Evolutionary conservation across 2,329 filamentous ascomycete genomes (phyloP).

Genomic region (Verticillium zaregamsianum): DNA sequence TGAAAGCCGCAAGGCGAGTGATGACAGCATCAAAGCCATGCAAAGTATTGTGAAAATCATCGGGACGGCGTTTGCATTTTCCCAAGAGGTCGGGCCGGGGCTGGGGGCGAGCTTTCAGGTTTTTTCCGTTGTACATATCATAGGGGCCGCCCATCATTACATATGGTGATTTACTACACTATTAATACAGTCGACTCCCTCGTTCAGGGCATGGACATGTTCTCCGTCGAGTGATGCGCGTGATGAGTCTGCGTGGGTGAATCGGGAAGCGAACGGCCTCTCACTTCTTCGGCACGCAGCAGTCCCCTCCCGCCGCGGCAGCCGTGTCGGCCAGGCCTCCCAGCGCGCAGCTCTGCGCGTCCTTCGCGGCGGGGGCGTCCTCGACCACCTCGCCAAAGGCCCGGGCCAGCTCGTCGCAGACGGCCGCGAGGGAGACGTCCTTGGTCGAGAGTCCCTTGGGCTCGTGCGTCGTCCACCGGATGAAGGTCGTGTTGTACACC

Average conservation of each 20-base stretch:
- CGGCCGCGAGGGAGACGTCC: slow-evolving; percentile 57
- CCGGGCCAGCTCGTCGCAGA: slow-evolving; percentile 56
- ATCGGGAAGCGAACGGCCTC: neutral
- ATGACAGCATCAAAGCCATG: slow-evolving; percentile 3
- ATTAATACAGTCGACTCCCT: slow-evolving; percentile 7
- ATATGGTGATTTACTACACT: slow-evolving; percentile 3
- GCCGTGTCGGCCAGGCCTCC: slow-evolving; percentile 43
- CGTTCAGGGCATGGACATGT: neutral
- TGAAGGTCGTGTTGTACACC: slow-evolving; percentile 67
- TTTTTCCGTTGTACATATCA: slow-evolving; percentile 9
- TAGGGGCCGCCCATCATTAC: slow-evolving; percentile 5
- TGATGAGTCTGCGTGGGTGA: neutral
- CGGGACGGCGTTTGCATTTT: slow-evolving; percentile 11
- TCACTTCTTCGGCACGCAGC: slow-evolving; percentile 45
- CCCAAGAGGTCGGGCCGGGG: neutral
- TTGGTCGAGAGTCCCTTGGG: slow-evolving; percentile 61
- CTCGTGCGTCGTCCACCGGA: slow-evolving; percentile 70
- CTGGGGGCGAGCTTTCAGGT: slow-evolving; percentile 5
- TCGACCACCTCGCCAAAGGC: slow-evolving; percentile 50
- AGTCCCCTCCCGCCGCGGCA: slow-evolving; percentile 43
- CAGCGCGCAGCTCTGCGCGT: slow-evolving; percentile 29
- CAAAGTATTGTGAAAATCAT: slow-evolving; percentile 7
- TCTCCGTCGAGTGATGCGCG: neutral
- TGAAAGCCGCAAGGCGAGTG: slow-evolving; percentile 1
- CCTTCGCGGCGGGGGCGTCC: slow-evolving; percentile 7